Base-by-base conservation (phyloP, 768 basidiomycete genomes). In the Leccinum variicolor region DNA sequence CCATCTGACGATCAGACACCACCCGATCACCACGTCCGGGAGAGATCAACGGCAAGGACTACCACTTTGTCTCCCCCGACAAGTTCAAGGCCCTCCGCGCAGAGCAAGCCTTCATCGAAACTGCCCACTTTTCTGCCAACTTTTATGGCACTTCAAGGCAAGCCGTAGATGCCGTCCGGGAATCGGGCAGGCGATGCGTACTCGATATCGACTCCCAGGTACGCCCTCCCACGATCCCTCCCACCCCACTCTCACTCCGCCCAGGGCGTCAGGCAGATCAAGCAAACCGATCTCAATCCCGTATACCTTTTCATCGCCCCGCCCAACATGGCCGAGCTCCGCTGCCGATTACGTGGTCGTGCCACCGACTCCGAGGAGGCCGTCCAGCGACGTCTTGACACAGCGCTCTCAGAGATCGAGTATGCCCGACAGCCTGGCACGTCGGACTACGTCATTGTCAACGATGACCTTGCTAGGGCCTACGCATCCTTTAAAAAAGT, bases 201-300 rank as follows among this genome's bases (percentile, higher is more conserved):
- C 81, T 98, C 39, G 96, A 98, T 70, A 98, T 98, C 57, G 96
- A 98, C 67, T 87, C 90, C 10, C 95, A 98, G 87, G 93, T 64
- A 64, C 52, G 19, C 36, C 29, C 13, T 11, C 13, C 19, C 43
- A 11, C 21, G 34, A 6, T 4, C 33, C 26, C 43, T 33, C 6
- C 15, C 7, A 6, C 8, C 19, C 15, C 13, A 13, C 45, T 34
- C 56, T 57, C 33, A 60, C 29, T 36, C 15, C 45, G 53, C 34
- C 2, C 73, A 95, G 92, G 96, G 96, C 51, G 92, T 98, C 59
- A 88, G 85, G 57, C 91, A 95, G 74, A 88, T 98, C 67, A 97
- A 95, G 70, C 76, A 83, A 53, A 92, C 92, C 28, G 73, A 81
- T 54, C 76, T 98, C 34, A 82, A 91, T 68, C 91, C 95, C 15